These are phyloP conservation scores for Pichia phayaonensis DNA, from an alignment of 805 yeast genomes.

Conservation along the genomic window DNA sequence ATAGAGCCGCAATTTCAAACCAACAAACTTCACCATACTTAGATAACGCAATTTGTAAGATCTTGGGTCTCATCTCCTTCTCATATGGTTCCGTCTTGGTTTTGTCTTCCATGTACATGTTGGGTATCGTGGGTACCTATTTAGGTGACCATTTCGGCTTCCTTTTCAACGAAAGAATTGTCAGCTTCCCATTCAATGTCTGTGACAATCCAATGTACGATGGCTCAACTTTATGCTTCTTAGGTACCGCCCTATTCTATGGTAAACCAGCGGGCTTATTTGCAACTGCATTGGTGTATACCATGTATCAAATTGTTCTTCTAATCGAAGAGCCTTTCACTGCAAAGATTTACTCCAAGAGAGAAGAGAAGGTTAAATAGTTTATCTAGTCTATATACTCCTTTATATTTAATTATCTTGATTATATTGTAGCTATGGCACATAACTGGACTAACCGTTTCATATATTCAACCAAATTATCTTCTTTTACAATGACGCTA, in stretches of 20 bases:
- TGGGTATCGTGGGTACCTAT: constrained; percentile 95
- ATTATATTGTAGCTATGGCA: not conserved
- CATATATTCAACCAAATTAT: not conserved
- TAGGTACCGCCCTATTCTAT: constrained; percentile 83
- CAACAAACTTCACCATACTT: constrained; percentile 64
- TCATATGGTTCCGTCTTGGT: constrained; percentile 75
- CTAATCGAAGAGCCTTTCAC: constrained; percentile 95
- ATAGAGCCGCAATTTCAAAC: constrained; percentile 58
- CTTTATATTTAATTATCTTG: not conserved
- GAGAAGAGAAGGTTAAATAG: constrained; percentile 7
- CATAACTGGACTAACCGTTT: not conserved
- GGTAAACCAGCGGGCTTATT: constrained; percentile 87
- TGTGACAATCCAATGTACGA: constrained; percentile 94
- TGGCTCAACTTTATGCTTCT: constrained; percentile 82
- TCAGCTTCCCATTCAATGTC: constrained; percentile 88
- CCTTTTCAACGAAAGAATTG: constrained; percentile 82
- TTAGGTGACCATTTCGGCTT: constrained; percentile 97
- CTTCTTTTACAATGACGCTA: not conserved
- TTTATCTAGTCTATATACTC: too few species aligned
- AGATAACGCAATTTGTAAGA: constrained; percentile 28
- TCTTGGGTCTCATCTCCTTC: constrained; percentile 47
- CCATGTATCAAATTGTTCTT: constrained; percentile 80
- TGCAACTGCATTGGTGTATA: constrained; percentile 62
- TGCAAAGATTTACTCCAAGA: constrained; percentile 67
- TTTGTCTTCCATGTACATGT: constrained; percentile 75